Percentiles rank a stretch among this genome's conserved stretches.
phyloP scores from a whole-genome alignment of 164 flowering plant genomes.

The Houttuynia cordata region DNA sequence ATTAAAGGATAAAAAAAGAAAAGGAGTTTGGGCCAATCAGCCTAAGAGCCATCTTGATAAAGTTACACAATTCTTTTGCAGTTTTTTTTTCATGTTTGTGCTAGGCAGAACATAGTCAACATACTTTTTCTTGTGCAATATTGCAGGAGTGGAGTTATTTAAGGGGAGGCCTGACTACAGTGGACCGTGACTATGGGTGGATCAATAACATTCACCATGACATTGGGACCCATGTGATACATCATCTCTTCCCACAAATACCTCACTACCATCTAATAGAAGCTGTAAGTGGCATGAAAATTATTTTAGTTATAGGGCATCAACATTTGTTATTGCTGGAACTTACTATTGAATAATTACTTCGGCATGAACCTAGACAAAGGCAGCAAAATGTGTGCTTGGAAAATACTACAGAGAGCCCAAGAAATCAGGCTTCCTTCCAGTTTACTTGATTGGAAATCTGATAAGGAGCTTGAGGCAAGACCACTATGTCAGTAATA shows the following conservation, averaged over 20 bases:
- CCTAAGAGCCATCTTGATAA: too few relatives aligned
- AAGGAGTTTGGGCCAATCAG: too few relatives aligned
- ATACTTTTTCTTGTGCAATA: not conserved
- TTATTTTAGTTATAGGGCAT: not conserved
- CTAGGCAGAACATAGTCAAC: not conserved
- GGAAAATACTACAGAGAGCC: constrained; percentile 56
- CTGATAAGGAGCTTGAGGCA: constrained; percentile 31
- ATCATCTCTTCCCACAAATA: constrained; percentile 57
- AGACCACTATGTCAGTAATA: constrained; percentile 45
- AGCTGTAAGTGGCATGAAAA: constrained; percentile 23
- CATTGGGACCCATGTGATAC: constrained; percentile 85
- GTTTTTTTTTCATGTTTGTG: too few relatives aligned
- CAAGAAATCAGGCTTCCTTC: constrained; percentile 39
- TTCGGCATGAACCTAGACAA: constrained; percentile 20
- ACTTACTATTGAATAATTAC: not conserved
- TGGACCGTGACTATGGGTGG: constrained; percentile 79
- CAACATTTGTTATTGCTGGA: not conserved
- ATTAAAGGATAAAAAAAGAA: too few relatives aligned
- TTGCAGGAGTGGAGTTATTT: constrained; percentile 85
- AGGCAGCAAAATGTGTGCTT: constrained; percentile 47
- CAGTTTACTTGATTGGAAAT: constrained; percentile 31
- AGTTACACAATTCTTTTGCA: too few relatives aligned
- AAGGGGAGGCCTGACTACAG: constrained; percentile 83
- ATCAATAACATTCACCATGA: constrained; percentile 84
- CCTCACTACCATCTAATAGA: constrained; percentile 47